Conservation (phyloP, 208 protist species). For the Crithidia bombi region DNA sequence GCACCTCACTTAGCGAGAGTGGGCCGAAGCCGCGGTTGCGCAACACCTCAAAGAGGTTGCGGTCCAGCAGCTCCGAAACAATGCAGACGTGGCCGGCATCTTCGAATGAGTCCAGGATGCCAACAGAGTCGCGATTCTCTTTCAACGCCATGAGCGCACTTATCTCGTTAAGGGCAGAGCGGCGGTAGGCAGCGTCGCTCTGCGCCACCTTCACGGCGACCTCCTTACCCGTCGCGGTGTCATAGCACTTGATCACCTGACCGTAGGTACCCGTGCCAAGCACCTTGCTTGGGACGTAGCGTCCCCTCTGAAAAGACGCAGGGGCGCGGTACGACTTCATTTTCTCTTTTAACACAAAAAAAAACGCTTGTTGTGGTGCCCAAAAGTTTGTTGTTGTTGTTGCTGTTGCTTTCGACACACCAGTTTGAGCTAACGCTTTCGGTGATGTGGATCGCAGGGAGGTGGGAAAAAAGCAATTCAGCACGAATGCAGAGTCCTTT, state of each 20-base stretch:
- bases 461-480: neutral
- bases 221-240: constrained; percentile 73
- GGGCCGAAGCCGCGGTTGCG: constrained; percentile 53
- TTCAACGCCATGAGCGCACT: constrained; percentile 53
- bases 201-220: constrained; percentile 91
- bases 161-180: constrained; percentile 86
- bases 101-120: constrained; percentile 82
- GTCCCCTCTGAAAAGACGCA: constrained; percentile 53
- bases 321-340: constrained; percentile 62
- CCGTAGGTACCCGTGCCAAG: constrained; percentile 94
- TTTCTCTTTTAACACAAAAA: neutral
- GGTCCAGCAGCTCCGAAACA: constrained; percentile 77
- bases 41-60: constrained; percentile 79
- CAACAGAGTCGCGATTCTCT: constrained; percentile 44
- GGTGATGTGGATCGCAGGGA: neutral
- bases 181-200: constrained; percentile 77
- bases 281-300: constrained; percentile 71
- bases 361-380: neutral
- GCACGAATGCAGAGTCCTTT: too few relatives aligned
- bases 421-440: too few relatives aligned
- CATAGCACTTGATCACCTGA: constrained; percentile 86
- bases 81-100: constrained; percentile 83
- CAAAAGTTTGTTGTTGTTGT: neutral
- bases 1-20: constrained; percentile 58
- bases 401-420: too few relatives aligned